These are phyloP conservation scores for Piper longum DNA, from an alignment of 164 flowering plant species.

Conservation along the genomic window DNA sequence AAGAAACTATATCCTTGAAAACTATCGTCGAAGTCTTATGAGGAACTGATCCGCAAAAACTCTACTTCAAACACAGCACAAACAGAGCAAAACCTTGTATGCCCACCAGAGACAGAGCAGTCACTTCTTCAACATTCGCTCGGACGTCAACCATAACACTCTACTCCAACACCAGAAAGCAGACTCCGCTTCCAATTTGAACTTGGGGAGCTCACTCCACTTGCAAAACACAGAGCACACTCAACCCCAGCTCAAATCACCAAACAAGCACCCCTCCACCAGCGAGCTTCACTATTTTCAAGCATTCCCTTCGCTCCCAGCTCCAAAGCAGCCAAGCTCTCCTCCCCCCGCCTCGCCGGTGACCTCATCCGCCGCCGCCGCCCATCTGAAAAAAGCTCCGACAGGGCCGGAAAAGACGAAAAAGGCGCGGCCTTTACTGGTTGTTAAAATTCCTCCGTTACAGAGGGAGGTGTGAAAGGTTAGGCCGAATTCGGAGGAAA, in stretches of 20 bases:
- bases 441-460: neutral
- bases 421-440: neutral
- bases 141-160: too few relatives aligned
- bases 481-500: neutral
- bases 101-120: neutral
- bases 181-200: neutral
- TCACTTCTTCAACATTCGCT: neutral
- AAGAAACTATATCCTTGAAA: neutral
- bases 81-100: too few relatives aligned
- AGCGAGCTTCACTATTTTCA: neutral
- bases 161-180: neutral
- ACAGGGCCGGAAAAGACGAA: neutral
- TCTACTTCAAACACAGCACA: too few relatives aligned
- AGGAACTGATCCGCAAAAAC: neutral
- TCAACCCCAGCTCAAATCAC: neutral
- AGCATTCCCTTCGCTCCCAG: neutral
- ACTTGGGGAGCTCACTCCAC: neutral
- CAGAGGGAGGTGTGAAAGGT: too few relatives aligned
- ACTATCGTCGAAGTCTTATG: neutral
- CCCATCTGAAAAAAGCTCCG: neutral
- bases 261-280: slow-evolving; percentile 2
- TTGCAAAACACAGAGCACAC: neutral
- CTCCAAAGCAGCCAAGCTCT: slow-evolving; percentile 1
- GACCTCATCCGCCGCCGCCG: neutral
- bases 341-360: neutral